Evolutionary conservation across 78 protist genomes (phyloP).

Genomic region (Speleostelium caveatum): DNA sequence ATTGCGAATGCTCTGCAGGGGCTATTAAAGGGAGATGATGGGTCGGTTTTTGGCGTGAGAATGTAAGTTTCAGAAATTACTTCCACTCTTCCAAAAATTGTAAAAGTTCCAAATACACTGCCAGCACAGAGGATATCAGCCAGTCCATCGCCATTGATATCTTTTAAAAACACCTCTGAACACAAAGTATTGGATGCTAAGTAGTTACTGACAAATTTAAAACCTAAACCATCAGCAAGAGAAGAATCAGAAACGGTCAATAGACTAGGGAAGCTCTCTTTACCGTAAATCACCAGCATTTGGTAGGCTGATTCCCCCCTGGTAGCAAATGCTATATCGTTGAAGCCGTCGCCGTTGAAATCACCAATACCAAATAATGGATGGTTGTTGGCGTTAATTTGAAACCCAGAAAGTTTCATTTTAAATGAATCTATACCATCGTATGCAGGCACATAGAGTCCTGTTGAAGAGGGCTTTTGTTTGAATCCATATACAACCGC

Average conservation of each 20-base stretch:
- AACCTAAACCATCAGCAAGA: neutral
- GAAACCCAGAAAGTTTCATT: neutral
- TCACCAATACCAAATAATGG: neutral
- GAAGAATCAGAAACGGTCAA: no score
- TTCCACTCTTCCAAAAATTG: neutral
- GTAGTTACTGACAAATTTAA: neutral
- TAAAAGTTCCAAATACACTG: no score
- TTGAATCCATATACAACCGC: neutral
- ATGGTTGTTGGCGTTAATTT: neutral
- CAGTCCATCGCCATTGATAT: slow-evolving; percentile 12
- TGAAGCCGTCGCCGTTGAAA: neutral
- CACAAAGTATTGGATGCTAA: neutral
- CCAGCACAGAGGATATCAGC: neutral
- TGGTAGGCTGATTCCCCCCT: neutral
- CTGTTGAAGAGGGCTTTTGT: neutral
- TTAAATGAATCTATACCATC: neutral
- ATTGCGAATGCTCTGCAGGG: neutral
- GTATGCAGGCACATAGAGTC: neutral
- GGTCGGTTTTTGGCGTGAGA: neutral
- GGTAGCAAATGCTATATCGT: neutral
- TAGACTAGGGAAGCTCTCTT: neutral
- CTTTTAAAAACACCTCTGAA: neutral
- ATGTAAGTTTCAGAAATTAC: neutral
- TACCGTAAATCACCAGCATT: neutral
- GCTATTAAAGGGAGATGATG: neutral